These are phyloP conservation scores for Puccinellia tenuiflora DNA, from an alignment of 176 grass and related monocot genomes.

Conservation along the genomic window DNA sequence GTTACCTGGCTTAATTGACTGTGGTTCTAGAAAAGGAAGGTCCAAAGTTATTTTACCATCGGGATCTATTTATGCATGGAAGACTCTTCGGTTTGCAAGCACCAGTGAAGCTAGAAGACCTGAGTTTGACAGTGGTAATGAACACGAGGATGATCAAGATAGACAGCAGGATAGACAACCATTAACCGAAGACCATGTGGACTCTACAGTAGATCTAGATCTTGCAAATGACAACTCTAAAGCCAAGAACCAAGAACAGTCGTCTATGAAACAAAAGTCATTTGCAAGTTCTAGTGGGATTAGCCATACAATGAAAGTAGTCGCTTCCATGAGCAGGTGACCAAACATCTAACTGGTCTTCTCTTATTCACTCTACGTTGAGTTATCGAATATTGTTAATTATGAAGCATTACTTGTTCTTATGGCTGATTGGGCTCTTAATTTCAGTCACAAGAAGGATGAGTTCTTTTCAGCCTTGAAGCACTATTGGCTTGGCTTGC, in stretches of 20 bases:
- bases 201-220: not conserved
- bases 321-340: not conserved
- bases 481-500: not conserved
- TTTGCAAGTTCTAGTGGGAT: not conserved
- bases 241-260: not conserved
- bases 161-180: not conserved
- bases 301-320: not conserved
- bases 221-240: not conserved
- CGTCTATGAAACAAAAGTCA: not conserved
- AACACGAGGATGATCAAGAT: not conserved
- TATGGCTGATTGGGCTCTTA: not conserved
- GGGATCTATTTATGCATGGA: not conserved
- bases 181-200: not conserved
- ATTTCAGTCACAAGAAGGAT: not conserved
- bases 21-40: no score
- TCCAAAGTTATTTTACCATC: not conserved
- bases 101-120: not conserved
- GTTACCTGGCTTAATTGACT: not conserved
- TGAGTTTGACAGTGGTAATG: not conserved
- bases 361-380: not conserved
- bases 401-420: not conserved
- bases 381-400: not conserved
- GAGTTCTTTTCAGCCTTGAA: not conserved
- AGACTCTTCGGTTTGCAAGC: not conserved
- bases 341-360: not conserved